Conservation (phyloP, 768 basidiomycete species). For the Lepiota subincarnata region DNA sequence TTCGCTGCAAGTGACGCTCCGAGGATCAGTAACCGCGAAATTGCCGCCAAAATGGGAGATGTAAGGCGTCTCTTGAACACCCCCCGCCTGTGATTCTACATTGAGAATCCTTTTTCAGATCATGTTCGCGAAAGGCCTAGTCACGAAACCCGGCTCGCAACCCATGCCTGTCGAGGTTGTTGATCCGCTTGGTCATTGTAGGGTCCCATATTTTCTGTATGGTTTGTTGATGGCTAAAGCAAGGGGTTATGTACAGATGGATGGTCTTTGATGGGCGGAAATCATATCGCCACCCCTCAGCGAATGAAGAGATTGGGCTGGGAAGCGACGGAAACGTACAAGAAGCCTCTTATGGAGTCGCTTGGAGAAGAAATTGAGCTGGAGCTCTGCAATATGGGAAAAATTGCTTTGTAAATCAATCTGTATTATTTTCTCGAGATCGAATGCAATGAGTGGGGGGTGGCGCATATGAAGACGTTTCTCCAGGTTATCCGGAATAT, state of each 20-base stretch:
- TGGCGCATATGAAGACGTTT: too few relatives aligned
- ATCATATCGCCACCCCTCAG: slow-evolving; percentile 28
- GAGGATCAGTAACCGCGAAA: slow-evolving; percentile 25
- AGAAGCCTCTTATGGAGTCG: slow-evolving; percentile 19
- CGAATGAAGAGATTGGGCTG: slow-evolving; percentile 37
- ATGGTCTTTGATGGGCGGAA: slow-evolving; percentile 39
- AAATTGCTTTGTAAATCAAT: neutral
- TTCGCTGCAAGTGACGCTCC: slow-evolving; percentile 28
- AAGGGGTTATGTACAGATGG: slow-evolving; percentile 24
- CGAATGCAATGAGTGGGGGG: too few relatives aligned
- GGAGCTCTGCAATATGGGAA: slow-evolving; percentile 14
- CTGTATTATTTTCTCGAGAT: too few relatives aligned
- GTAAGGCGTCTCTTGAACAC: slow-evolving; percentile 21
- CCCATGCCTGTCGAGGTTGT: slow-evolving; percentile 29
- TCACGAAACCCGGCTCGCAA: slow-evolving; percentile 27
- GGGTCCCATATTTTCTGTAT: slow-evolving; percentile 14
- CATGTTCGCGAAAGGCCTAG: slow-evolving; percentile 29
- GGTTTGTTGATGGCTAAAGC: neutral
- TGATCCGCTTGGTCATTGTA: slow-evolving; percentile 31
- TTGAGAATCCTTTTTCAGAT: slow-evolving; percentile 17
- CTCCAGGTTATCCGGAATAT: too few relatives aligned
- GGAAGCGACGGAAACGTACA: slow-evolving; percentile 26
- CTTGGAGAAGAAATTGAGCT: slow-evolving; percentile 21
- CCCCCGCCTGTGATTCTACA: neutral
- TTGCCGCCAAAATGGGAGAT: slow-evolving; percentile 32